These are phyloP conservation scores for Medicago lupulina DNA, from an alignment of 306 rosid genomes.

Conservation along the genomic window DNA sequence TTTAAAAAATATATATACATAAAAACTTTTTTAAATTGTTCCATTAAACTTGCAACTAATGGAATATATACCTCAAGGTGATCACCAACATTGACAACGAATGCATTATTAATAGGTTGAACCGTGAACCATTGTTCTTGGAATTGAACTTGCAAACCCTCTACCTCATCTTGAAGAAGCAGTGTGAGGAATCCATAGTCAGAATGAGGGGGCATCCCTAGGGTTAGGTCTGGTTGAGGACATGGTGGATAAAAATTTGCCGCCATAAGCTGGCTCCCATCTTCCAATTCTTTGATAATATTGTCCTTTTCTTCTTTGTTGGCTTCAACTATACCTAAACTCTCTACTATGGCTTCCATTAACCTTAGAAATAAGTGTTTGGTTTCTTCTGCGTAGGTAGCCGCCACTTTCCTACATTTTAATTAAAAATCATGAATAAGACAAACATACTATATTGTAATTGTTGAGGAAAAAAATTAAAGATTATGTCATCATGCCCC, in stretches of 20 bases:
- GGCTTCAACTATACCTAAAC: conserved; percentile 58
- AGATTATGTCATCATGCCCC: too few species aligned
- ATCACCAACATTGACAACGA: conserved; percentile 89
- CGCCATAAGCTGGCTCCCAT: conserved; percentile 89
- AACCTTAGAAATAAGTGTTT: conserved; percentile 56
- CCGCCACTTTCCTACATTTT: conserved; percentile 55
- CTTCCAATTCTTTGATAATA: conserved; percentile 56
- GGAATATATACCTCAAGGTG: conserved; percentile 74
- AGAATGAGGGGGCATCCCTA: conserved; percentile 94
- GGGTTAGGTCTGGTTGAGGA: conserved; percentile 90
- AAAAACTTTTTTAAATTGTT: too few species aligned
- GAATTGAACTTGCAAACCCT: conserved; percentile 77
- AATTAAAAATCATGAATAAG: too few species aligned
- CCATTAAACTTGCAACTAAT: too few species aligned
- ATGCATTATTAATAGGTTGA: conserved; percentile 70
- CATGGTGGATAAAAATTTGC: conserved; percentile 87
- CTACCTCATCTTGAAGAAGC: conserved; percentile 80
- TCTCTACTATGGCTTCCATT: conserved; percentile 72
- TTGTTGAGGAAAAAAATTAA: too few species aligned
- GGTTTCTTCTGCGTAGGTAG: conserved; percentile 72
- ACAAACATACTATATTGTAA: too few species aligned
- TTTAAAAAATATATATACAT: too few species aligned
- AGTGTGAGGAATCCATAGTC: conserved; percentile 92
- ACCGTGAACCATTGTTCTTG: conserved; percentile 80
- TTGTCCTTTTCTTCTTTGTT: conserved; percentile 43